phyloP scores from a whole-genome alignment of 352 stramenopile species.

The Proteromonas lacertae region DNA sequence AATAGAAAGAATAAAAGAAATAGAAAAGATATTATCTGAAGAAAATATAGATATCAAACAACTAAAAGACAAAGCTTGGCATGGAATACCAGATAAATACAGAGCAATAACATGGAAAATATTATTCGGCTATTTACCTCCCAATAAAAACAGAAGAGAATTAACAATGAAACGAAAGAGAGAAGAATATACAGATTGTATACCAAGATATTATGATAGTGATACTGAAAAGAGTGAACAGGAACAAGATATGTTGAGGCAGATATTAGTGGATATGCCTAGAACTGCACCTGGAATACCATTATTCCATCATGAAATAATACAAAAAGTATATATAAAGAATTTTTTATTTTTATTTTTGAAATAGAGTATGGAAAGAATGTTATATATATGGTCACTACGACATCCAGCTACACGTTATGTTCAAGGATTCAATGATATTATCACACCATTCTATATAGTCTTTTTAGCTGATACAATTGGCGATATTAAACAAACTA shows the following conservation, averaged over 20 bases:
- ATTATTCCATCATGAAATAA: conserved; percentile 72
- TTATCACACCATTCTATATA: conserved; percentile 78
- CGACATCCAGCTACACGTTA: conserved; percentile 86
- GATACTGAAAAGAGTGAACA: conserved; percentile 21
- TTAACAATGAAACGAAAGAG: conserved; percentile 63
- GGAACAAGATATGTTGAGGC: conserved; percentile 68
- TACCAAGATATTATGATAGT: conserved; percentile 74
- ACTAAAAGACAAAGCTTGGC: conserved; percentile 51
- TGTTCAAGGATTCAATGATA: conserved; percentile 95
- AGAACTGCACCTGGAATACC: conserved; percentile 71
- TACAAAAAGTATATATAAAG: conserved; percentile 19
- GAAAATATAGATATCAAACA: conserved; percentile 40
- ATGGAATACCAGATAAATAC: conserved; percentile 37
- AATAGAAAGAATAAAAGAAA: no score
- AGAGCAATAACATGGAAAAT: conserved; percentile 68
- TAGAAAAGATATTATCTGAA: conserved; percentile 17
- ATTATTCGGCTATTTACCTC: conserved; percentile 80
- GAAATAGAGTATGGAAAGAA: conserved; percentile 40
- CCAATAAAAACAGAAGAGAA: conserved; percentile 47
- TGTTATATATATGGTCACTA: conserved; percentile 96
- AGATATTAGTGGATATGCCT: conserved; percentile 95
- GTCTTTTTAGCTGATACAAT: conserved; percentile 52
- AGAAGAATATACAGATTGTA: conserved; percentile 67
- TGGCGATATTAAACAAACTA: conserved; percentile 3
- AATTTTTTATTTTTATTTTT: conserved; percentile 8